A percentile compares a stretch with the other conserved stretches of the same genome.
phyloP scores from a whole-genome alignment of 2,329 filamentous ascomycete species.

The Apiospora malaysiana region DNA sequence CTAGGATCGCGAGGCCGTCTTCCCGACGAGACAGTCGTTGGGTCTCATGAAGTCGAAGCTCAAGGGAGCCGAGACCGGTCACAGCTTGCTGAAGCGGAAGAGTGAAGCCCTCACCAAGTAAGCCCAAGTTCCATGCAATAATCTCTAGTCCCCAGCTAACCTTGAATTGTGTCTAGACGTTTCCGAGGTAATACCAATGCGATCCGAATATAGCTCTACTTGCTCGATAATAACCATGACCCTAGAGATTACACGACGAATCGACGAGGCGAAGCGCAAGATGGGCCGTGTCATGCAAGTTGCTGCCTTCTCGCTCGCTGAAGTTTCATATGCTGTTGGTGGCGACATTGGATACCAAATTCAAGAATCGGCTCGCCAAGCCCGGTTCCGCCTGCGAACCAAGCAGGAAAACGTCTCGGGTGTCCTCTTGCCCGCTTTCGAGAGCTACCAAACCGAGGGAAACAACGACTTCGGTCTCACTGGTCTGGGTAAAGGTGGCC shows the following conservation, averaged over 20 bases:
- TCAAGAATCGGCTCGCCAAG: conserved; percentile 91
- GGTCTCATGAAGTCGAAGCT: conserved; percentile 98
- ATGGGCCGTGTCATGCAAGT: conserved; percentile 99
- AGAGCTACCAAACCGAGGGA: conserved; percentile 86
- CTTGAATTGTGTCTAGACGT: conserved; percentile 59
- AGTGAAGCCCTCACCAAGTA: conserved; percentile 98
- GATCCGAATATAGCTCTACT: conserved; percentile 13
- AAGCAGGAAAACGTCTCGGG: conserved; percentile 99
- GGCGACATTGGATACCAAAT: conserved; percentile 97
- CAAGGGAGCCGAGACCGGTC: conserved; percentile 89
- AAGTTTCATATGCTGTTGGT: conserved; percentile 96
- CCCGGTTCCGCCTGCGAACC: conserved; percentile 89
- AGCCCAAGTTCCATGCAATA: conserved; percentile 34
- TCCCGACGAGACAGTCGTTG: conserved; percentile 95
- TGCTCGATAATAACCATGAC: conserved; percentile 9
- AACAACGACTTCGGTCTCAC: conserved; percentile 97
- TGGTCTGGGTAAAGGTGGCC: conserved; percentile 93
- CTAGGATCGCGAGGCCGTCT: conserved; percentile 93
- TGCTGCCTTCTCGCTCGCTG: conserved; percentile 94
- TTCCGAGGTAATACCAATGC: conserved; percentile 73
- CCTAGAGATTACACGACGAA: conserved; percentile 90
- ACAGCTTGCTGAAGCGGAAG: conserved; percentile 95
- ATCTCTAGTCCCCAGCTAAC: conserved; percentile 25
- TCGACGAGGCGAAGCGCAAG: conserved; percentile 98
- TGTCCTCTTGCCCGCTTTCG: conserved; percentile 91